Base-by-base conservation (phyloP, 306 rosid species). In the Castanea sativa region DNA sequence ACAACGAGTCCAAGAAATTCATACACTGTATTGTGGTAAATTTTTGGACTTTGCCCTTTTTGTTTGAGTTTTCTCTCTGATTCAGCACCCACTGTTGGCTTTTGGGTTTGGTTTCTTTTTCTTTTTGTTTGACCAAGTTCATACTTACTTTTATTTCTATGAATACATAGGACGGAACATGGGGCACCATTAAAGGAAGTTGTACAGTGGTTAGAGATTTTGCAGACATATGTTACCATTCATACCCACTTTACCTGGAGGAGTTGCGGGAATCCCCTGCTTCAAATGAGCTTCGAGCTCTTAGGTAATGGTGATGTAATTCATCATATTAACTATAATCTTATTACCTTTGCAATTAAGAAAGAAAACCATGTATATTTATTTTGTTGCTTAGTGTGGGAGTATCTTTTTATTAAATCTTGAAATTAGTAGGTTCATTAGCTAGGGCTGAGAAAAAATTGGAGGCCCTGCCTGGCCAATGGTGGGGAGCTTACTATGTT, bases 171-270 rank as follows among this genome's bases (percentile, higher is more conserved):
- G 94, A 93, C 80, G 98, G 98, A 83, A 93, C 97, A 32, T 88
- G 80, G 93, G 94, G 90, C 60, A 93, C 98, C n/a, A 82, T 91
- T 56, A 82, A 90, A 76, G 97, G 98, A 14, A 90, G 97, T 73
- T 91, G 97, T 67, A 93, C 98, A 1, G 98, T 85, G 2, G 98
- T 93, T 80, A 87, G 97, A 80, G 98, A 93, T 87, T 91, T 91
- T 83, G 93, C 91, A 51, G 98, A 93, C 85, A 21, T 91, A 2
- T 93, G 98, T 78, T 88, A 86, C 71, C 90, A 91, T 79, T 93
- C 98, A 25, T 91, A 87, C 85, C 91, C 89, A 4, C 58, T 89
- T 60, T 93, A 84, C 89, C 78, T 93, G 86, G 87, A 86, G 85
- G 98, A 93, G 78, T 78, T 90, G n/a, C 92, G 91, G 0, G 92